These are phyloP conservation scores for Lumnitzera racemosa DNA, from an alignment of 345 rosid genomes.

Conservation along the genomic window DNA sequence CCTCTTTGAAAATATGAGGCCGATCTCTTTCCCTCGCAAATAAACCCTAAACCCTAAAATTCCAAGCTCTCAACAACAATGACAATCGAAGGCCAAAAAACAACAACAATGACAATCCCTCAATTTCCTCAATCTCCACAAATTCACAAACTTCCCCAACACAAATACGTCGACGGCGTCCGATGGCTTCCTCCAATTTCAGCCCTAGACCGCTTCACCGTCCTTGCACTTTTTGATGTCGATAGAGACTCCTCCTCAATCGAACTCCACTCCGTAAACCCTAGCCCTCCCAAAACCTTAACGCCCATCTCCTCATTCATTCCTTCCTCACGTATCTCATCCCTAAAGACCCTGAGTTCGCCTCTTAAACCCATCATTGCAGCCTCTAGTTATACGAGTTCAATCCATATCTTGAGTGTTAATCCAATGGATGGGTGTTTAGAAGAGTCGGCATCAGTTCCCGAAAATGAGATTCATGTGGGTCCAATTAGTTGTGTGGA, in stretches of 20 bases:
- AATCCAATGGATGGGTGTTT: slow-evolving; percentile 21
- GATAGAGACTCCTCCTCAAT: slow-evolving; percentile 43
- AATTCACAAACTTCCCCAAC: slow-evolving; percentile 48
- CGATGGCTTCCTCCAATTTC: slow-evolving; percentile 84
- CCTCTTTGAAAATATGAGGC: no score
- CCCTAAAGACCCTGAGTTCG: slow-evolving; percentile 34
- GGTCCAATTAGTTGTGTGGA: slow-evolving; percentile 61
- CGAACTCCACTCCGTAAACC: slow-evolving; percentile 42
- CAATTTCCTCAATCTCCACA: slow-evolving; percentile 27
- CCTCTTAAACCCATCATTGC: slow-evolving; percentile 37
- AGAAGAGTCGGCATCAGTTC: slow-evolving; percentile 25
- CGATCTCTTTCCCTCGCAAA: no score
- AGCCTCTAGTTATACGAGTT: slow-evolving; percentile 47
- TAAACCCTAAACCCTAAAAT: no score
- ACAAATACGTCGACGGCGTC: slow-evolving; percentile 54
- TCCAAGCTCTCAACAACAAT: slow-evolving; percentile 14
- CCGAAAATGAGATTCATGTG: slow-evolving; percentile 33
- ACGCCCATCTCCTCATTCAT: slow-evolving; percentile 38
- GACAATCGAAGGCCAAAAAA: slow-evolving; percentile 23
- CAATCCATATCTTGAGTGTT: slow-evolving; percentile 41
- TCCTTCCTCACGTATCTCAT: slow-evolving; percentile 57
- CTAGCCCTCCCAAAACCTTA: slow-evolving; percentile 15
- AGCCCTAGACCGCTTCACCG: slow-evolving; percentile 50
- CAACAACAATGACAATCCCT: slow-evolving; percentile 39
- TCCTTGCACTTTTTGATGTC: slow-evolving; percentile 48